Evolutionary conservation across 1,139 yeast species (phyloP), one percentile per base, ranked within the genome.

Genomic region (Scheffersomyces segobiensis): DNA sequence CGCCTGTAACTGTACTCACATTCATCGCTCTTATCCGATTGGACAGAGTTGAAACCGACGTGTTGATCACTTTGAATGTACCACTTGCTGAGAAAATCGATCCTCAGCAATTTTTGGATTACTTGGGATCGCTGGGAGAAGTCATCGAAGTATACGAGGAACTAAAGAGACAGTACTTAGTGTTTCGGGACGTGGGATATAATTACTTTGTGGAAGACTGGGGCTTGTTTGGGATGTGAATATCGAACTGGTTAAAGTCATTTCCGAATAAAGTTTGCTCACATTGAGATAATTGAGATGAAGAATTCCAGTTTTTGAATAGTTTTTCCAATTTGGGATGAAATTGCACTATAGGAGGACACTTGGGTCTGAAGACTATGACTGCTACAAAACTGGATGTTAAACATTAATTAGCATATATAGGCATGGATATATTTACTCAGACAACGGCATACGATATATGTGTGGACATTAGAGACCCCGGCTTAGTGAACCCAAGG

Each of bases 1-100:
- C 60, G 20, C 64, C 63, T 1, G 56, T 46, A 7, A 55, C 55
- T 3, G 63, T 85, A 53, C 77, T 79, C 20, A 73, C 87, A 18
- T 77, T 86, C 26, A 64, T 88, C 24, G 87, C 85, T 1, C 71
- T 89, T 54, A 73, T 88, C 22, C 76, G 93, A 55, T 66, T 88
- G 49, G 66, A 68, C 3, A 78, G 77, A 54, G 86, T 77, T 0
- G 72, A 73, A 1, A 87, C 96, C 0, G 97, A 91, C 71, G 78
- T 88, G 1, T 67, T 90, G 55, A 71, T 90, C 19, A 82, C 89
- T 1, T 79, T 84, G 68, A 88, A 88, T 63, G 76, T 86, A 2
- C 89, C 91, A 57, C 49, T 72, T 57, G 51, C 63, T 68, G 56
- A 61, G 61, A 50, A 26, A 3, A 55, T 21, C 54, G 54, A 50